Evolutionary conservation across 805 yeast genomes (phyloP), one percentile per base, ranked within the genome.

Genomic region (Wickerhamiella parazyma): DNA sequence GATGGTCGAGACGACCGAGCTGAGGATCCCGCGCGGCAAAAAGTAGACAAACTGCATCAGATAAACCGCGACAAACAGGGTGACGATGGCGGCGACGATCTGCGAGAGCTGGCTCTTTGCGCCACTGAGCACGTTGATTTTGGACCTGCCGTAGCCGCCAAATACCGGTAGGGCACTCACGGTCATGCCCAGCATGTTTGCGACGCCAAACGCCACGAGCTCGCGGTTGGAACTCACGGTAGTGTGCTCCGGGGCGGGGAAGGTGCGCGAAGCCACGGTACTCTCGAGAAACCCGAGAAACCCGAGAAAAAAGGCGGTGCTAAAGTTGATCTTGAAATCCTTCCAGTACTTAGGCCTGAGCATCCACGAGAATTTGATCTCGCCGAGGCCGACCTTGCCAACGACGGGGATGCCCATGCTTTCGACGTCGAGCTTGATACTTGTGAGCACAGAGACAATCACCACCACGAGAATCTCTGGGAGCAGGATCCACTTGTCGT

Each of bases 111-210:
- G 87, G 0, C 95, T 82, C 50, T 74, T 75, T 0, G 93, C 97
- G 4, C 95, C 95, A 11, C 86, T 76, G 41, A 85, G 65, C 1
- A 87, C 80, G 63, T 89, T 89, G 46, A 89, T 78, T 55, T 82
- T 86, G 14, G 94, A 80, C 54, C 97, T 71, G 1, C 95, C 97
- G 56, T 87, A 89, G 0, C 97, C 97, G 8, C 97, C 98, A 68
- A 87, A 87, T 0, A 94, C 75, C 0, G 98, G 96, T 12, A 89
- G 64, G 0, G 86, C 80, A 25, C 72, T 64, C 44, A 71, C 62
- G 25, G 66, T 45, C 3, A 84, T 71, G 0, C 78, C 77, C 0
- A 71, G 62, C 1, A 85, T 47, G 52, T 87, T 89, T 44, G 80
- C 75, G 11, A 72, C 62, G 1, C 98, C 97, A 24, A 89, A 65